phyloP scores from a whole-genome alignment of 2,329 filamentous ascomycete species.

The Colletotrichum karsti region DNA sequence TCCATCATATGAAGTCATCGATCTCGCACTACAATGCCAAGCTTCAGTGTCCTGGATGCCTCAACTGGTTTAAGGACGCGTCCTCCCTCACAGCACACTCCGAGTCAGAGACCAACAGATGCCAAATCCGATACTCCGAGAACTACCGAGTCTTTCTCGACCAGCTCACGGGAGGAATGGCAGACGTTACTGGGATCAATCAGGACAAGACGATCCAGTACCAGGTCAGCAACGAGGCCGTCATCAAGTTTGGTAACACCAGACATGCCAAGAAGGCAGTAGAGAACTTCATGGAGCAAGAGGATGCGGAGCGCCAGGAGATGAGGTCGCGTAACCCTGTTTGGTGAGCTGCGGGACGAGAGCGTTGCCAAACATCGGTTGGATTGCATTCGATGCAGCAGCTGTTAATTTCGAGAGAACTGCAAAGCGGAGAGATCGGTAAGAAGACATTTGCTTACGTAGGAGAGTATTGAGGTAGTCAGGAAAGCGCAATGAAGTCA shows the following conservation, averaged over 20 bases:
- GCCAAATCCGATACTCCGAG: constrained; percentile 51
- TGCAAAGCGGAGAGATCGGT: too few relatives aligned
- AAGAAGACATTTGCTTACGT: too few relatives aligned
- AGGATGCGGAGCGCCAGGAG: constrained; percentile 6
- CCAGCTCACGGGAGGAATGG: constrained; percentile 48
- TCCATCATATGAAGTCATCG: constrained; percentile 53
- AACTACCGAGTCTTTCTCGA: constrained; percentile 47
- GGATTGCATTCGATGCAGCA: too few relatives aligned
- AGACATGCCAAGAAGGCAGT: neutral
- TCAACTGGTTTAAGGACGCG: constrained; percentile 47
- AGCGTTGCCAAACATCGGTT: too few relatives aligned
- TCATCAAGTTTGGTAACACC: constrained; percentile 14
- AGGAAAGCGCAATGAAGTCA: too few relatives aligned
- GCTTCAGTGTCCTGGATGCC: constrained; percentile 56
- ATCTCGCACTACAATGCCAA: constrained; percentile 44
- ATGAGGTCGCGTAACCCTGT: neutral
- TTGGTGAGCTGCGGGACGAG: too few relatives aligned
- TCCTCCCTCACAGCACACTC: constrained; percentile 56
- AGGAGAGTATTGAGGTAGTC: too few relatives aligned
- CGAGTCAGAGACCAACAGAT: constrained; percentile 52
- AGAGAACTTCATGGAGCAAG: constrained; percentile 8
- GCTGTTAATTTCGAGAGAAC: too few relatives aligned
- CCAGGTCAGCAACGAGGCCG: constrained; percentile 31
- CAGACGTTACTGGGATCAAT: constrained; percentile 42
- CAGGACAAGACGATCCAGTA: constrained; percentile 45